Percentiles rank a stretch among this genome's conserved stretches.
Evolutionary conservation across 495 filamentous ascomycete species (phyloP).

Genomic region (Aspergillus kassunensis): DNA sequence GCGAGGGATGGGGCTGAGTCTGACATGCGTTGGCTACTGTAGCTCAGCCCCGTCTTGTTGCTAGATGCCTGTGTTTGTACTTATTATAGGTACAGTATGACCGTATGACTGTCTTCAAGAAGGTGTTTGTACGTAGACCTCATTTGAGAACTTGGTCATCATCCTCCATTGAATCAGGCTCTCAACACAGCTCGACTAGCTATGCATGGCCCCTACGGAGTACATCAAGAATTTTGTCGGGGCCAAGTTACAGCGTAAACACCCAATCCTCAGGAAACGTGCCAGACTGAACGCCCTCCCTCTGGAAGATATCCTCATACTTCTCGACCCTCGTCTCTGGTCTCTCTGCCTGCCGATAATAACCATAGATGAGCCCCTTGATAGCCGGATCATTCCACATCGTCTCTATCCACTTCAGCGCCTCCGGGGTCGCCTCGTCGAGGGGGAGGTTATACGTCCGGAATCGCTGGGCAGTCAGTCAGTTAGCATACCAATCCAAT

Average conservation of each 20-base stretch:
- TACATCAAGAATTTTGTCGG: too few species aligned
- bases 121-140: too few species aligned
- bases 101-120: too few species aligned
- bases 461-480: conserved; percentile 33
- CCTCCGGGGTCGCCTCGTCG: conserved; percentile 31
- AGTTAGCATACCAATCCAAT: background rate
- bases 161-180: too few species aligned
- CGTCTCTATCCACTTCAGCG: conserved; percentile 39
- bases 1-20: too few species aligned
- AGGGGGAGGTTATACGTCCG: conserved; percentile 43
- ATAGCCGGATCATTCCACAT: conserved; percentile 47
- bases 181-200: too few species aligned
- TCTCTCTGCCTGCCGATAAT: conserved; percentile 35
- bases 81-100: too few species aligned
- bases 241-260: conserved; percentile 22
- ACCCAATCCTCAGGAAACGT: conserved; percentile 37
- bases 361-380: conserved; percentile 26
- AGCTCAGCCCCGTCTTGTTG: too few species aligned
- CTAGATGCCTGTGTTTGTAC: too few species aligned
- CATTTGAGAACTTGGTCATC: too few species aligned
- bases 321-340: conserved; percentile 33
- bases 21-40: too few species aligned
- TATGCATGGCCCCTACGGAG: too few species aligned
- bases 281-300: conserved; percentile 30
- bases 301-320: conserved; percentile 41